Percentiles rank a stretch among this genome's conserved stretches.
Conservation (phyloP, 1,139 yeast species). For the Chernovozyma aurita region DNA sequence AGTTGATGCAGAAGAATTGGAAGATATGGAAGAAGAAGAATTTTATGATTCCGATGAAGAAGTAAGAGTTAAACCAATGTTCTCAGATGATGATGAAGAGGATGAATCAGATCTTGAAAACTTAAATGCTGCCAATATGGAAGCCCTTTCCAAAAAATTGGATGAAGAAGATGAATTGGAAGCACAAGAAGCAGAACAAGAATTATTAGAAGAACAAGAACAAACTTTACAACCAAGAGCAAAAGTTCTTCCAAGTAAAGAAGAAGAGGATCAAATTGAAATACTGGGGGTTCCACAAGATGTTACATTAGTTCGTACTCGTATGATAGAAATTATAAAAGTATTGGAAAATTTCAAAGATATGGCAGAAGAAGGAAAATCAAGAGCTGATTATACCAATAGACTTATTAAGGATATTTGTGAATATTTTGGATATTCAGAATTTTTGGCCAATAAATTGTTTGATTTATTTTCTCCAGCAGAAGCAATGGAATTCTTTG, state of each 20-base stretch:
- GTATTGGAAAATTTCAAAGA: slow-evolving; percentile 90
- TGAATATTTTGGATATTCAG: slow-evolving; percentile 95
- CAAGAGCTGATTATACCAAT: slow-evolving; percentile 75
- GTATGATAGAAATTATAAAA: slow-evolving; percentile 93
- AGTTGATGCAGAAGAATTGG: slow-evolving; percentile 45
- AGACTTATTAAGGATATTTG: slow-evolving; percentile 82
- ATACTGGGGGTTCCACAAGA: slow-evolving; percentile 59
- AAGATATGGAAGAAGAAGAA: slow-evolving; percentile 50
- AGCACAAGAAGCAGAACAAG: slow-evolving; percentile 75
- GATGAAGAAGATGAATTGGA: slow-evolving; percentile 72
- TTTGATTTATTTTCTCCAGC: slow-evolving; percentile 88
- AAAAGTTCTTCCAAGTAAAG: slow-evolving; percentile 58
- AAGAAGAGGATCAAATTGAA: slow-evolving; percentile 46
- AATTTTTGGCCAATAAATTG: slow-evolving; percentile 87
- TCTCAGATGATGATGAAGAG: slow-evolving; percentile 74
- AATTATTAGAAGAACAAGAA: slow-evolving; percentile 59
- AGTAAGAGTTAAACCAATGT: slow-evolving; percentile 65
- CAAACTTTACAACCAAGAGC: slow-evolving; percentile 64
- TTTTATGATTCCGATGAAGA: slow-evolving; percentile 53
- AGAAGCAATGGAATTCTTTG: slow-evolving; percentile 97
- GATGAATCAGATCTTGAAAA: slow-evolving; percentile 75
- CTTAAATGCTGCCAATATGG: slow-evolving; percentile 85
- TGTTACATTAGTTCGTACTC: slow-evolving; percentile 76
- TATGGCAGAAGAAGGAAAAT: slow-evolving; percentile 79
- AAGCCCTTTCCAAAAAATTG: slow-evolving; percentile 63